Conservation (phyloP, 352 stramenopile genomes). For the Phytophthora rubi region DNA sequence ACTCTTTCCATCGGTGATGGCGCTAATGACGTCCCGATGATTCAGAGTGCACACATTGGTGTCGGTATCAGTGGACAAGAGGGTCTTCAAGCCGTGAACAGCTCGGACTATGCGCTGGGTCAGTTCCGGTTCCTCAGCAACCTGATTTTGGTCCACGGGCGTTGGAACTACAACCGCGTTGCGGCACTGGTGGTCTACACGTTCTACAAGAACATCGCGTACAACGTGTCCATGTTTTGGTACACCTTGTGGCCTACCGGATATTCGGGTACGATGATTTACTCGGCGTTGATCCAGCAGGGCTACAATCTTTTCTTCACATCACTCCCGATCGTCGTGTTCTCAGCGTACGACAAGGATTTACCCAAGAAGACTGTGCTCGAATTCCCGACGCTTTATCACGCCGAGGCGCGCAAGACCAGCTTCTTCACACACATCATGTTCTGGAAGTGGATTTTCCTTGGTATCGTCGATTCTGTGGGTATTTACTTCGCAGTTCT, state of each 20-base stretch:
- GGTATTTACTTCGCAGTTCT: slow-evolving; percentile 74
- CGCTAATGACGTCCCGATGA: slow-evolving; percentile 95
- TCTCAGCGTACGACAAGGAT: slow-evolving; percentile 84
- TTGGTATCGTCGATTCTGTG: slow-evolving; percentile 81
- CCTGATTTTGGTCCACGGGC: slow-evolving; percentile 81
- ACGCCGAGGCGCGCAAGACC: slow-evolving; percentile 56
- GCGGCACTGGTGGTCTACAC: slow-evolving; percentile 91
- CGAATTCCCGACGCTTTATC: slow-evolving; percentile 73
- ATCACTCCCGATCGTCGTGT: slow-evolving; percentile 91
- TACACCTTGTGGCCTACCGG: slow-evolving; percentile 87
- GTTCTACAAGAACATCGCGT: slow-evolving; percentile 94
- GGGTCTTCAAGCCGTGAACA: slow-evolving; percentile 95
- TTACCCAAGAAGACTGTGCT: slow-evolving; percentile 70
- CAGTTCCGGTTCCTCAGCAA: slow-evolving; percentile 85
- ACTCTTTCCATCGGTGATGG: slow-evolving; percentile 93
- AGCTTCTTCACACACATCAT: slow-evolving; percentile 79
- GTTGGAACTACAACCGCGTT: slow-evolving; percentile 89
- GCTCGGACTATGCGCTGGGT: slow-evolving; percentile 82
- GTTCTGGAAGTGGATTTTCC: slow-evolving; percentile 88
- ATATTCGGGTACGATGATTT: slow-evolving; percentile 92
- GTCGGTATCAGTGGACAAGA: slow-evolving; percentile 95
- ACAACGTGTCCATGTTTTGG: slow-evolving; percentile 92
- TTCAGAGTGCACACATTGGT: slow-evolving; percentile 81
- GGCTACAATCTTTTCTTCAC: slow-evolving; percentile 97
- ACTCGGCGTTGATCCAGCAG: slow-evolving; percentile 87